Percentiles rank a stretch among this genome's conserved stretches.
These are phyloP conservation scores for Huiozyma sinensis DNA, from an alignment of 805 yeast genomes.

Conservation along the genomic window DNA sequence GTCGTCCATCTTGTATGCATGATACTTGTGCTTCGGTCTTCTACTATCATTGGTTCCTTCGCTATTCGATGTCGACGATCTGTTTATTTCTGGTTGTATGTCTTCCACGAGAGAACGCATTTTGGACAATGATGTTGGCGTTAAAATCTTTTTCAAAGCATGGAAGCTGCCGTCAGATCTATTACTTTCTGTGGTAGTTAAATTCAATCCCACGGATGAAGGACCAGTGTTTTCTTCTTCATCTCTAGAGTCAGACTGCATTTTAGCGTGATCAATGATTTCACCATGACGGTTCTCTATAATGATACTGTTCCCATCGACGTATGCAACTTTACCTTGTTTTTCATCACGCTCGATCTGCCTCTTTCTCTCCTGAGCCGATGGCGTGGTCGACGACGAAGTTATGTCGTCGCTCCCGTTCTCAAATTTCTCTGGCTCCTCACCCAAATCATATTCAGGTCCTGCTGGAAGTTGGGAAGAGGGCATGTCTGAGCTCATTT, in stretches of 20 bases:
- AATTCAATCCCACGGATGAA: conserved; percentile 2
- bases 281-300: conserved; percentile 84
- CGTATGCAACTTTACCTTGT: conserved; percentile 36
- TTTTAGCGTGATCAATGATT: conserved; percentile 45
- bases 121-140: conserved; percentile 15
- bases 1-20: conserved; percentile 74
- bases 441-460: background rate
- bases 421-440: background rate
- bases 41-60: background rate
- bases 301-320: conserved; percentile 60
- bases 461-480: background rate
- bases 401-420: conserved; percentile 1
- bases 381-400: background rate
- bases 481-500: no score
- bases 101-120: conserved; percentile 13
- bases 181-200: conserved; percentile 8
- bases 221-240: conserved; percentile 13
- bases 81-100: background rate
- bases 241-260: conserved; percentile 20
- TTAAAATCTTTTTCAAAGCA: conserved; percentile 12
- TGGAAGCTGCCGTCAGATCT: conserved; percentile 28
- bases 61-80: background rate
- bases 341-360: conserved; percentile 21
- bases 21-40: conserved; percentile 23
- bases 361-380: conserved; percentile 11